Percentiles rank a stretch among this genome's conserved stretches.
phyloP scores from a whole-genome alignment of 2,329 filamentous ascomycete genomes.

The Chaetomium olivaceum region DNA sequence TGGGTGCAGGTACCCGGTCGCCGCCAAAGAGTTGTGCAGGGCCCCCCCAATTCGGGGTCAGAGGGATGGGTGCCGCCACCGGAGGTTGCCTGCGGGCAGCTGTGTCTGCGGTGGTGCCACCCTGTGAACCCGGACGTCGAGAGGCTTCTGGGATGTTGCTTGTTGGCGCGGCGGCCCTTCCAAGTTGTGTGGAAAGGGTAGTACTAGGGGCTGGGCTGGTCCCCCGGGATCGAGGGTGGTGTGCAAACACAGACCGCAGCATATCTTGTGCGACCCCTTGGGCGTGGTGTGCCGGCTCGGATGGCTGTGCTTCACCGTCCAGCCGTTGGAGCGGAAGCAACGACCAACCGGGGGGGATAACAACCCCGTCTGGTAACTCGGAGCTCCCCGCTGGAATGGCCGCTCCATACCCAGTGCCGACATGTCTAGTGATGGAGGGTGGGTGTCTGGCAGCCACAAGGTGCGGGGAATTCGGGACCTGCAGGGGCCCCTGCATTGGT shows the following conservation, averaged over 20 bases:
- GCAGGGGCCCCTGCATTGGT: slow-evolving; percentile 17
- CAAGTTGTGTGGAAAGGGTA: slow-evolving; percentile 9
- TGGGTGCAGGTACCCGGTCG: slow-evolving; percentile 31
- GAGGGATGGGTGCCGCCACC: slow-evolving; percentile 51
- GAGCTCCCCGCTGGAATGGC: slow-evolving; percentile 61
- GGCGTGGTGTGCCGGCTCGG: slow-evolving; percentile 22
- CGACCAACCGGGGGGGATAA: slow-evolving; percentile 65
- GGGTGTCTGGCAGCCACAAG: slow-evolving; percentile 22
- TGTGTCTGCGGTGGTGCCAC: background rate
- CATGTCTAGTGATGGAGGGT: slow-evolving; percentile 49
- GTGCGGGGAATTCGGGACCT: slow-evolving; percentile 31
- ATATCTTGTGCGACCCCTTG: slow-evolving; percentile 22
- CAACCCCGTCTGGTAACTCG: slow-evolving; percentile 64
- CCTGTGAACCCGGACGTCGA: slow-evolving; percentile 5
- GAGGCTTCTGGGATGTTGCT: slow-evolving; percentile 1
- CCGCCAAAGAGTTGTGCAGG: slow-evolving; percentile 49
- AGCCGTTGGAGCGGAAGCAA: slow-evolving; percentile 61
- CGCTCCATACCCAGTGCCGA: slow-evolving; percentile 46
- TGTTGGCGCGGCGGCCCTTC: slow-evolving; percentile 3
- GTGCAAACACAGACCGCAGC: slow-evolving; percentile 14
- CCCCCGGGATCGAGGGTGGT: slow-evolving; percentile 18
- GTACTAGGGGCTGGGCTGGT: slow-evolving; percentile 14
- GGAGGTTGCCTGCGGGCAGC: slow-evolving; percentile 27
- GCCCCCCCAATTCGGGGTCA: slow-evolving; percentile 54
- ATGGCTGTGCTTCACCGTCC: slow-evolving; percentile 38